Base-by-base conservation (phyloP, 2,329 filamentous ascomycete genomes). In the Fusarium sp. region DNA sequence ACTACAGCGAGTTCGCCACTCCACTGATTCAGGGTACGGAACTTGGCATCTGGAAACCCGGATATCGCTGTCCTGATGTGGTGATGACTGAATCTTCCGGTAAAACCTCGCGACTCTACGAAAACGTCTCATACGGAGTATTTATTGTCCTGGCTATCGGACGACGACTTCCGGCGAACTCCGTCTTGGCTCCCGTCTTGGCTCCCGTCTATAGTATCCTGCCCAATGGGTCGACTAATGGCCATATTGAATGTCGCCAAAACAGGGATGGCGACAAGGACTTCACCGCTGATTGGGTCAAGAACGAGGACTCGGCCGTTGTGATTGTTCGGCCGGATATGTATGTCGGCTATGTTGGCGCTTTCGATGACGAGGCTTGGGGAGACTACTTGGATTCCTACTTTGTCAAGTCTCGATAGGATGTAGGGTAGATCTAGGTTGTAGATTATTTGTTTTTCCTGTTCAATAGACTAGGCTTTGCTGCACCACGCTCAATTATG, bases 271-370 rank as follows among this genome's bases (percentile, higher is more conserved):
- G 20, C 0, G 45, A 45, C 9, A 50, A 26, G 20, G 28, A 31
- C 1, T 74, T 72, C 6, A 45, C 24, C 12, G 68, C 71, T 15
- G 60, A 68, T 24, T 73, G 71, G 63, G 39, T 36, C 6, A 48
- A 41, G 4, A 20, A 9, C 1, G n/a, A 35, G 7, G 44, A 58
- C 2, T 39, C 58, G 6, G 30, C 28, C 7, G 20, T 63, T 7
- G 54, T 73, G 20, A 22, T 75, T n/a, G n/a, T 75, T 8, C 63
- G 73, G 3, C 72, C 73, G 22, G 73, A 75, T 28, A 75, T 75
- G 73, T 75, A 75, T 38, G 28, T 75, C 4, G 73, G 73, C 5
- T 71, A 71, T n/a, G 67, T 50, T 12, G 56, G 61, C 5, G 24
- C 31, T 24, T 33, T 16, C 22, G 26, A 53, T 9, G 58, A 64